Conservation (phyloP, 2,329 filamentous ascomycete species). For the Sclerotinia trifoliorum region DNA sequence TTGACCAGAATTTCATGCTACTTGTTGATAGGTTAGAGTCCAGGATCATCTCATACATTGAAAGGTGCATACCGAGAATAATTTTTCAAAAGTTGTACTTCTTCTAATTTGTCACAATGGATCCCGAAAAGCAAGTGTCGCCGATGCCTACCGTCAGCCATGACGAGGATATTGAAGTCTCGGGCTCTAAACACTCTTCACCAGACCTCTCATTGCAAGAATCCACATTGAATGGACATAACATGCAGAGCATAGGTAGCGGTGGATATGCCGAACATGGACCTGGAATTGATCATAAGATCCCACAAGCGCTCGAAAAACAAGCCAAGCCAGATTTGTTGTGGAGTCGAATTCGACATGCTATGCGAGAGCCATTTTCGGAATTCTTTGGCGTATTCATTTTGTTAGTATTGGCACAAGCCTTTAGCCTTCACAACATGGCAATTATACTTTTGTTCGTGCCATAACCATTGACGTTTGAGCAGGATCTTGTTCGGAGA, state of each 20-base stretch:
- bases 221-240: background rate
- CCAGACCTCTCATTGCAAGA: slow-evolving; percentile 11
- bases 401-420: slow-evolving; percentile 39
- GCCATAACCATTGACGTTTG: background rate
- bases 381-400: slow-evolving; percentile 71
- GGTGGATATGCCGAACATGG: slow-evolving; percentile 38
- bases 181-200: slow-evolving; percentile 1
- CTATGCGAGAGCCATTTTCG: slow-evolving; percentile 47
- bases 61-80: background rate
- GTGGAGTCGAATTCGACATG: slow-evolving; percentile 33
- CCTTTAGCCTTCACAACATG: background rate
- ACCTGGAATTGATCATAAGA: slow-evolving; percentile 39
- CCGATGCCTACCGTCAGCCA: background rate
- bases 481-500: slow-evolving; percentile 58
- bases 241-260: background rate
- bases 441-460: background rate
- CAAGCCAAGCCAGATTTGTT: slow-evolving; percentile 31
- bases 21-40: background rate
- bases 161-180: background rate
- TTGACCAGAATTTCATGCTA: background rate
- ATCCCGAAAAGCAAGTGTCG: background rate
- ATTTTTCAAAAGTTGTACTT: too few relatives aligned
- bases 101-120: background rate
- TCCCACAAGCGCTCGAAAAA: slow-evolving; percentile 36
- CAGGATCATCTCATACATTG: background rate